Base-by-base conservation (phyloP, 495 filamentous ascomycete species). In the Ramalina intermedia region DNA sequence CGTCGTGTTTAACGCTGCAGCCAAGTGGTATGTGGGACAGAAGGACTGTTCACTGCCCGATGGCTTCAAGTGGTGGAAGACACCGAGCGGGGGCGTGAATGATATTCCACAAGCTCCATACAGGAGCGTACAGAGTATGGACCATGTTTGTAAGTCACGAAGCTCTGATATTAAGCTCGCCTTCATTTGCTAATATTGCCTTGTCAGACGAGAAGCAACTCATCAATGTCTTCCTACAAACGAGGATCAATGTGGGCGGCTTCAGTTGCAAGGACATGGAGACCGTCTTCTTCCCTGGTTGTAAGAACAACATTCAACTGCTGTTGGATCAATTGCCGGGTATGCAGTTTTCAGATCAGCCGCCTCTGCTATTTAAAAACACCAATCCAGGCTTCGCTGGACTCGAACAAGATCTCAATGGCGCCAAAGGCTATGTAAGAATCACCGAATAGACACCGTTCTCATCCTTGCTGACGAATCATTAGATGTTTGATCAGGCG, bases 81-180 rank as follows among this genome's bases (percentile, higher is more conserved):
- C 41, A 6, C 8, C 41, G 0, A 27, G 5, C 13, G 17, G 27
- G 21, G 21, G 39, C n/a, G 16, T 24, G 9, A 38, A 20, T 12
- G 42, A 33, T 7, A 51, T 51, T 37, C 49, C 49, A 8, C 26
- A 20, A 5, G 20, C 44, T 37, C 49, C 49, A 8, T 27, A 6
- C 9, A 18, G 42, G 13, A 51, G 49, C 29, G 8, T 20, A 18
- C 49, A 51, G 20, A 45, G 41, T 24, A 21, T 52, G 16, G 50
- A 52, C 1, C 50, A 52, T 17, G 50, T 52, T 41, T 52, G 47
- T 49, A 36, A 49, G 47, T 35, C 29, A 7, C 5, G 12, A 2
- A 33, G 29, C 29, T 11, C 12, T 3, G 5, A 2, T 9, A 33
- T 33, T 8, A 13, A 2, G 8, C 12, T 3, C 29, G 29, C 12